Conservation (phyloP, 768 basidiomycete genomes). For the Trametes maxima region DNA sequence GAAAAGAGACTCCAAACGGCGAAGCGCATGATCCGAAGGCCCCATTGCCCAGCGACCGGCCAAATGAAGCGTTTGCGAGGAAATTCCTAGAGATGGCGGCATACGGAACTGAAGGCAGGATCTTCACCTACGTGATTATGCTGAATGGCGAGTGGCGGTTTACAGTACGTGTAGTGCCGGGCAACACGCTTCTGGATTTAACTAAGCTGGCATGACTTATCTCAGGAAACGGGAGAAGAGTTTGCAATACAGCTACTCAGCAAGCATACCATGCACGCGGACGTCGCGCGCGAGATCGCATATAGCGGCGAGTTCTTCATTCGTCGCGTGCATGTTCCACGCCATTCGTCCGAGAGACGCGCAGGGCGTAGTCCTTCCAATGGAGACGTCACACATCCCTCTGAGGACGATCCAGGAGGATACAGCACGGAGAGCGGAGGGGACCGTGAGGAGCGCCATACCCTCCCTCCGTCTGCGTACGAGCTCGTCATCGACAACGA, state of each 20-base stretch:
- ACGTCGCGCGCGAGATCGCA: constrained; percentile 45
- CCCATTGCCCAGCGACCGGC: not conserved
- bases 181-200: too few relatives aligned
- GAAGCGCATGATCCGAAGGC: not conserved
- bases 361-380: not conserved
- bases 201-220: not conserved
- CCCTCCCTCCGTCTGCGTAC: constrained; percentile 32
- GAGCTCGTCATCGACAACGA: constrained; percentile 53
- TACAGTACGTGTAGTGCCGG: constrained; percentile 28
- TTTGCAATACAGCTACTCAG: constrained; percentile 45
- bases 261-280: constrained; percentile 51
- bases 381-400: not conserved
- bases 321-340: constrained; percentile 26
- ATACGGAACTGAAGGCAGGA: constrained; percentile 43
- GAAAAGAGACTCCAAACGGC: not conserved
- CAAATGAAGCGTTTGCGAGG: constrained; percentile 31
- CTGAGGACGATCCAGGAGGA: constrained; percentile 12
- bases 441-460: constrained; percentile 32
- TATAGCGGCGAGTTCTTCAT: constrained; percentile 47
- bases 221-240: constrained; percentile 46
- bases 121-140: constrained; percentile 50
- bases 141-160: constrained; percentile 47
- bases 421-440: not conserved
- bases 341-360: not conserved
- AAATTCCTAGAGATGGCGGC: constrained; percentile 46